Percentiles rank a stretch among this genome's conserved stretches.
Conservation (phyloP, 2,329 filamentous ascomycete genomes). For the Fusarium tuaranense region DNA sequence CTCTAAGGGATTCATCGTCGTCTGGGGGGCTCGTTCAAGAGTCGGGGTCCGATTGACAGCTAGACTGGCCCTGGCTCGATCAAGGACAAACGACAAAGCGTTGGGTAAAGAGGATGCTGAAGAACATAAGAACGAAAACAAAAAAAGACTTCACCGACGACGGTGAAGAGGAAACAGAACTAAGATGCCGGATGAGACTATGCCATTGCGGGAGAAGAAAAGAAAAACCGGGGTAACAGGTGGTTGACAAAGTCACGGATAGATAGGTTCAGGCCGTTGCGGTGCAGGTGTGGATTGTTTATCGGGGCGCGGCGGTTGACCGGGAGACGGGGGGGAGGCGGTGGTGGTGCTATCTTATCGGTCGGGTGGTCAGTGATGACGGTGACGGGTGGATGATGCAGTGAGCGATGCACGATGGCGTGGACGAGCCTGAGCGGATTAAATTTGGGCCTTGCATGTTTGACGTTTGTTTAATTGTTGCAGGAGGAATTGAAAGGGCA, state of each 20-base stretch:
- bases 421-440: constrained; percentile 13
- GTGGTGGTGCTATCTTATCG: constrained; percentile 37
- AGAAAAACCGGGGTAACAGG: constrained; percentile 37
- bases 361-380: not conserved
- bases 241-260: constrained; percentile 31
- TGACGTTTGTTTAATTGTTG: not conserved
- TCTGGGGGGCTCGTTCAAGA: not conserved
- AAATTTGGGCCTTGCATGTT: constrained; percentile 3
- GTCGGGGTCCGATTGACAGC: constrained; percentile 18
- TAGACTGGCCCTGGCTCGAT: constrained; percentile 8
- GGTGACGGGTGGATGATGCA: constrained; percentile 16
- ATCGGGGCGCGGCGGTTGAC: constrained; percentile 40
- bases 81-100: constrained; percentile 9
- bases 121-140: constrained; percentile 28
- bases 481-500: not conserved
- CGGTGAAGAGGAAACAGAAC: constrained; percentile 28
- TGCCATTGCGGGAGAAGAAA: constrained; percentile 39
- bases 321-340: constrained; percentile 27
- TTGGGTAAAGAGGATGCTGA: constrained; percentile 19
- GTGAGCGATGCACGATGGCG: constrained; percentile 16
- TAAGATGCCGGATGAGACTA: constrained; percentile 35
- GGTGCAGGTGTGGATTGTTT: constrained; percentile 39
- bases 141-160: constrained; percentile 17
- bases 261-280: constrained; percentile 38
- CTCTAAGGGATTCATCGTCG: constrained; percentile 23